Base-by-base conservation (phyloP, 352 stramenopile genomes). In the Phytophthora fragariae region DNA sequence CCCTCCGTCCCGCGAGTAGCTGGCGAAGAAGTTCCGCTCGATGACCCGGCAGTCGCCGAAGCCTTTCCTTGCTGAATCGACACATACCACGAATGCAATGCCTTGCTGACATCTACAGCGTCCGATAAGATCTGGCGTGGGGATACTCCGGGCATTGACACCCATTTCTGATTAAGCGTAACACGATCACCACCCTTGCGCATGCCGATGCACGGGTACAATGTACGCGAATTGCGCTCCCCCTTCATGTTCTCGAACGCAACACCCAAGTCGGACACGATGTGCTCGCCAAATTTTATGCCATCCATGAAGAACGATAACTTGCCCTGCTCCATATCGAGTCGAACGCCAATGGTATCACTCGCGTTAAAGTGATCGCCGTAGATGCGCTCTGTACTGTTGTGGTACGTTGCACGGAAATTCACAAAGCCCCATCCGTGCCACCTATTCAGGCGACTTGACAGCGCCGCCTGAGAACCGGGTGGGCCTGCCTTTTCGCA, bases 221-320 rank as follows among this genome's bases (percentile, higher is more conserved):
- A 80, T 21, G 97, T 97, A 35, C 91, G 92, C 29, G 89, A 87
- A 52, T 88, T 92, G 10, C 89, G 82, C 61, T 94, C 91, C 27
- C 77, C 81, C 77, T 97, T 97, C 68, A 97, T 88, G 53, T 98
- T 97, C 61, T 99, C 95, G 76, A 99, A 99, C 3, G 98, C 98
- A 70, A 98, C 97, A 15, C 98, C 98, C 17, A 99, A 84, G 79
- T 99, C 97, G 57, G 97, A 98, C 35, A 99, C 86, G 62, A 99
- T 99, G 71, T 99, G 98, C 77, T 99, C 97, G n/a, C 98, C 98
- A 85, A 99, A 99, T 79, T 99, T 99, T 56, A 99, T 96, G 19
- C 97, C 98, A 75, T 99, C 98, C 86, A 99, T 99, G 65, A 99
- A 99, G 78, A 99, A 99, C 41, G 93, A 96, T 49, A 99, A 75